Evolutionary conservation across 176 grass and related monocot species (phyloP).

Genomic region (Aegilops umbellulata): DNA sequence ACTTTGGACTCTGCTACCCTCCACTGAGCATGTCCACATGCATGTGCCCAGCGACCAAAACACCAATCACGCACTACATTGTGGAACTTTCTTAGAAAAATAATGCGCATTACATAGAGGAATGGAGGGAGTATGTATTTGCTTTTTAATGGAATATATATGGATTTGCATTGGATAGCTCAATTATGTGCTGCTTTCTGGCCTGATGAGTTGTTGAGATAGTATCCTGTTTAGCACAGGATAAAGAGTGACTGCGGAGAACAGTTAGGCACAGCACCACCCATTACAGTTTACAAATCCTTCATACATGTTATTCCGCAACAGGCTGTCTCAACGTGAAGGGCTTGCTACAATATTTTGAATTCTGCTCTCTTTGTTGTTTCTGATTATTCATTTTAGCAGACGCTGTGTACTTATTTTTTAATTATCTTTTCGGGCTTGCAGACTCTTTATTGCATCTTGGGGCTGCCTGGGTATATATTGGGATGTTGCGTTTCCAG

Average conservation of each 20-base stretch:
- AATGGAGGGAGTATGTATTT: too few species aligned
- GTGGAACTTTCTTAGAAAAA: too few species aligned
- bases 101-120: too few species aligned
- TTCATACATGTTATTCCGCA: background rate
- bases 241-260: background rate
- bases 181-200: background rate
- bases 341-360: background rate
- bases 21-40: too few species aligned
- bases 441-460: slow-evolving; percentile 76
- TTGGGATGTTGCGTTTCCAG: slow-evolving; percentile 77
- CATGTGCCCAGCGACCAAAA: too few species aligned
- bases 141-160: background rate
- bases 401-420: background rate
- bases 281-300: background rate
- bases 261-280: background rate
- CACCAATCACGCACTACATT: too few species aligned
- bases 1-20: too few species aligned
- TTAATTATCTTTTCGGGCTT: slow-evolving; percentile 20
- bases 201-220: background rate
- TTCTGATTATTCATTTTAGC: background rate
- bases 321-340: background rate
- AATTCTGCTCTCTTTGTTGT: background rate
- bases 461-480: slow-evolving; percentile 83
- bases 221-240: background rate
- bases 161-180: background rate